Evolutionary conservation across 441 rosid genomes (phyloP).

Genomic region (Populus hybrid): DNA sequence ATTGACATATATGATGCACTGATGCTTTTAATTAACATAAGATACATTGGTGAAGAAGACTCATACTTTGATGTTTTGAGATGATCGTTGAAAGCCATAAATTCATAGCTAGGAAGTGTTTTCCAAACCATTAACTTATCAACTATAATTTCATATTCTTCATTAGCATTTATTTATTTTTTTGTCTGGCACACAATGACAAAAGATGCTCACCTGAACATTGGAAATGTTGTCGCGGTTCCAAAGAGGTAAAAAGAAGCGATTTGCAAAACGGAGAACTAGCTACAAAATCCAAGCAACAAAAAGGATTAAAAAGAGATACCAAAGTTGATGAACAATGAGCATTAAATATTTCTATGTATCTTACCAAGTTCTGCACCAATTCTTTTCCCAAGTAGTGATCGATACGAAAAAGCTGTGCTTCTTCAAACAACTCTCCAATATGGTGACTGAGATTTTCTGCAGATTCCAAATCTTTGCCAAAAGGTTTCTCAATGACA

Average conservation of each 20-base stretch:
- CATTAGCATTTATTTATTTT: not conserved
- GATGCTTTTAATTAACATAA: not conserved
- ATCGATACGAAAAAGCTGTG: constrained; percentile 94
- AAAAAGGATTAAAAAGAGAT: constrained; percentile 16
- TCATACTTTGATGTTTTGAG: not conserved
- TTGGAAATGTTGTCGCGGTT: constrained; percentile 96
- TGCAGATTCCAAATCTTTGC: constrained; percentile 83
- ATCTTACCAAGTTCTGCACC: constrained; percentile 94
- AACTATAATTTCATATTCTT: not conserved
- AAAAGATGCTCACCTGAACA: constrained; percentile 66
- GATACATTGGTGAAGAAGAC: not conserved
- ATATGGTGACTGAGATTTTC: constrained; percentile 85
- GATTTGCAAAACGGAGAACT: constrained; percentile 98
- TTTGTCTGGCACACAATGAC: not conserved
- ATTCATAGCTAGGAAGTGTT: not conserved
- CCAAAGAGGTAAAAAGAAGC: constrained; percentile 97
- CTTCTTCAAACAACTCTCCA: constrained; percentile 84
- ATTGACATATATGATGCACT: not conserved
- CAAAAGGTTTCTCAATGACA: constrained; percentile 98
- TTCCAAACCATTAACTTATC: constrained; percentile 3
- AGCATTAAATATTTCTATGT: not conserved
- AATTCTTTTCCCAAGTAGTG: constrained; percentile 96
- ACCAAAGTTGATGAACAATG: constrained; percentile 17
- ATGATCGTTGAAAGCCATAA: not conserved
- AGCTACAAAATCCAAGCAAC: constrained; percentile 46